Evolutionary conservation across 768 basidiomycete species (phyloP), one percentile per base, ranked within the genome.

Genomic region (Tylopilus rubrobrunneus): DNA sequence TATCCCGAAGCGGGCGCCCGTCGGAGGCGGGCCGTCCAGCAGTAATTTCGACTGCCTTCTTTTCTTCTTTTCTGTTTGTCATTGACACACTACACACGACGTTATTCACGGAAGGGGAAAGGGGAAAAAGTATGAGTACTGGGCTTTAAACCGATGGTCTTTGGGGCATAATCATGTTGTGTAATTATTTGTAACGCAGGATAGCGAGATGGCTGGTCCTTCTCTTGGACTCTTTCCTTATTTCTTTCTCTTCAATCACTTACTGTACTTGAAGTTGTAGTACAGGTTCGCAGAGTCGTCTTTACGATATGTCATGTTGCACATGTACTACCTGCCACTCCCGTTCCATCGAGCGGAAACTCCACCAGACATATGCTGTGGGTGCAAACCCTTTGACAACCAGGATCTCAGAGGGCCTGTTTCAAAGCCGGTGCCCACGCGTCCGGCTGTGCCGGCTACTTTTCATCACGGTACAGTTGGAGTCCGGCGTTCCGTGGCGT

Each of bases 1-100:
- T 68, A 55, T 23, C 68, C 68, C 11, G 69, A 65, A 46, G 61
- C 67, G 10, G 36, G 49, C 4, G 34, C 34, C 49, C 59, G 65
- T 51, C 60, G 55, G 45, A 49, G 56, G 39, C 64, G 62, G 29
- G 41, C 27, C 12, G 48, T 44, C 27, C 50, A 8, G 10, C 62
- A 56, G 34, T 12, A 15, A 10, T 7, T 19, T 29, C 6, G 0
- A 3, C 31, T 31, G 5, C 37, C n/a, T 17, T 17, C 14, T 37
- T 23, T 45, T 7, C 45, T 17, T 8, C 23, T 19, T 25, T 37
- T 37, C 15, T 17, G 8, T 6, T 58, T 50, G 19, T 27, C 44
- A 28, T 7, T 25, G 19, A 17, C 48, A 29, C 11, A 29, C 28
- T 17, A 29, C 4, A 19, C 44, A 17, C 19, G 53, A 36, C 28